Evolutionary conservation across 192 early-diverging fungal genomes (phyloP).

Genomic region (Podila horticola): DNA sequence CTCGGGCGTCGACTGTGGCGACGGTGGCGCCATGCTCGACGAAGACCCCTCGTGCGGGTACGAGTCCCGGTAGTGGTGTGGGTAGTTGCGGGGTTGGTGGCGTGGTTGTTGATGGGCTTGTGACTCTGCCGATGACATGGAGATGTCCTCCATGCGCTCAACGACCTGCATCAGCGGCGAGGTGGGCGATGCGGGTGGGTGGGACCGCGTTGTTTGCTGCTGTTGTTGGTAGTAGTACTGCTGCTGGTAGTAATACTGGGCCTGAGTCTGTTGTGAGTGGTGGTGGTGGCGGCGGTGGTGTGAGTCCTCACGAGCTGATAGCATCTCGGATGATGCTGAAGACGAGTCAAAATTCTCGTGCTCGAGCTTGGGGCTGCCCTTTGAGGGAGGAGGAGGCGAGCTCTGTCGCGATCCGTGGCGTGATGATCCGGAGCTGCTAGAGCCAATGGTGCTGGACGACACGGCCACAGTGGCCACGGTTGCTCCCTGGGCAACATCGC

Average conservation of each 20-base stretch:
- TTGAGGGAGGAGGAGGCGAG: conserved; percentile 15
- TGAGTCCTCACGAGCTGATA: background rate
- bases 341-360: conserved; percentile 10
- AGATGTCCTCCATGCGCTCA: conserved; percentile 16
- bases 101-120: background rate
- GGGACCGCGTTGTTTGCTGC: background rate
- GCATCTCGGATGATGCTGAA: background rate
- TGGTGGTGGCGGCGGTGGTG: conserved; percentile 13
- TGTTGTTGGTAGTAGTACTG: conserved; percentile 1
- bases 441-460: background rate
- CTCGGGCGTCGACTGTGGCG: background rate
- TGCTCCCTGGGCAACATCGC: background rate
- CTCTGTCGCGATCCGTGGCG: conserved; percentile 14
- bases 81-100: background rate
- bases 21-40: background rate
- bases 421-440: conserved; percentile 3
- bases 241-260: conserved; percentile 9
- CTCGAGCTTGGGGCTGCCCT: background rate
- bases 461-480: background rate
- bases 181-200: conserved; percentile 32
- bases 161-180: conserved; percentile 30
- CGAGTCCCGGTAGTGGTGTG: background rate
- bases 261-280: conserved; percentile 6
- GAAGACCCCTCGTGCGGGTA: background rate
- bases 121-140: background rate